Evolutionary conservation across 345 rosid species (phyloP), one percentile per base, ranked within the genome.

Genomic region (Eucalyptus cloeziana): DNA sequence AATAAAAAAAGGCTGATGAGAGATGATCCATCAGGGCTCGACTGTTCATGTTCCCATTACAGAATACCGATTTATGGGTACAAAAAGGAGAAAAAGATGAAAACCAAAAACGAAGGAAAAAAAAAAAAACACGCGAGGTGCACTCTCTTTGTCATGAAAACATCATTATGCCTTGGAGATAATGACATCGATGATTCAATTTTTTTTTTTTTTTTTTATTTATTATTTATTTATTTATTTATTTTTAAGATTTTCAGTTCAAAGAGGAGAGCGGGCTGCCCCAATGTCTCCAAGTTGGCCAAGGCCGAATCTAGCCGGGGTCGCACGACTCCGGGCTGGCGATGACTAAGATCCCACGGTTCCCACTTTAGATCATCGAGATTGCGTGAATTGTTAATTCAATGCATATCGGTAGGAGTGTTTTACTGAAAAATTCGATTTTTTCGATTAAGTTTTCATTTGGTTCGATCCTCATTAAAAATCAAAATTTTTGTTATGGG

Each of bases 321-420:
- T 19, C 3, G 8, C 27, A 5, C 14, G 1, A 37, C 45, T 21
- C 45, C 1, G 7, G 14, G 8, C 8, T 10, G 27, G 2, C 8
- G 8, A 69, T 22, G 12, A 37, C 0, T 71, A 11, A 0, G 2
- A 24, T 71, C 5, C 4, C 1, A 1, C 27, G 10, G 2, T 33
- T 33, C 7, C 1, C 10, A 21, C 1, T 2, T 7, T 4, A 31
- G 10, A 31, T 15, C 1, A 17, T 31, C 6, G 12, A 37, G 24
- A 1, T 8, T 2, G 7, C 0, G 7, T 5, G 24, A 31, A 31
- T 5, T 8, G 4, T 17, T 16, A 69, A 69, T 69, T 69, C 4
- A 1, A 2, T 3, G 0, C 6, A 3, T 16, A 16, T 0, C 5
- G 10, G 3, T 40, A 40, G 40, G 40, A 40, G 40, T 40, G 5